phyloP scores from a whole-genome alignment of 352 stramenopile genomes.

The Phytophthora foliorum region DNA sequence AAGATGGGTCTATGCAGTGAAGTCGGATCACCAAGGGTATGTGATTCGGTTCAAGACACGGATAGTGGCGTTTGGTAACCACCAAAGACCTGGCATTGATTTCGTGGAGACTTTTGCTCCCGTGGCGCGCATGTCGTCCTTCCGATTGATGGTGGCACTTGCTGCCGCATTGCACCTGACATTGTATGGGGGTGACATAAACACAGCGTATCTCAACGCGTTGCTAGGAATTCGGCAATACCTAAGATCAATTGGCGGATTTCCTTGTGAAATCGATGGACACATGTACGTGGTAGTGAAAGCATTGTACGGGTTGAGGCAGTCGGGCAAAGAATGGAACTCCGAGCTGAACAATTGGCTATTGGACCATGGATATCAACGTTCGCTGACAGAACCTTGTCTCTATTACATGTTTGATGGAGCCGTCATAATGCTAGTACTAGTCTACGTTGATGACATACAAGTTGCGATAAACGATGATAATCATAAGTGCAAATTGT shows the following conservation, averaged over 20 bases:
- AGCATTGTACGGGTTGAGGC: neutral
- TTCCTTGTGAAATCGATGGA: neutral
- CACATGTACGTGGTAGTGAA: constrained; percentile 10
- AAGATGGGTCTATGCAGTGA: neutral
- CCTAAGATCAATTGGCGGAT: no score
- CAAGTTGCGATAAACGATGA: constrained; percentile 14
- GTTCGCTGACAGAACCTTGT: constrained; percentile 7
- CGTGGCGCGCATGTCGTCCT: neutral
- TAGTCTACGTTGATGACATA: constrained; percentile 20
- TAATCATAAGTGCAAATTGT: constrained; percentile 1
- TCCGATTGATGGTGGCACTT: neutral
- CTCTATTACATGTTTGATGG: constrained; percentile 14
- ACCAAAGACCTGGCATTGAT: neutral
- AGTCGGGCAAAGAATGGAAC: neutral
- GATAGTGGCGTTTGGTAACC: neutral
- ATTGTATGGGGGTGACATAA: no score
- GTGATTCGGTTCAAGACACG: neutral
- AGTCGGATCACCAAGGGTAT: neutral
- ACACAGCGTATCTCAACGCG: no score
- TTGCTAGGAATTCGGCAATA: no score
- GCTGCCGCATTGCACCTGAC: no score
- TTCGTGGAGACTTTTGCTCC: neutral
- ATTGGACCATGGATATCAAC: neutral
- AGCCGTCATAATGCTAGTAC: constrained; percentile 1
- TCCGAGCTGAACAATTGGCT: constrained; percentile 11